Evolutionary conservation across 2,329 filamentous ascomycete genomes (phyloP).

Genomic region (Spiromastix sp.): DNA sequence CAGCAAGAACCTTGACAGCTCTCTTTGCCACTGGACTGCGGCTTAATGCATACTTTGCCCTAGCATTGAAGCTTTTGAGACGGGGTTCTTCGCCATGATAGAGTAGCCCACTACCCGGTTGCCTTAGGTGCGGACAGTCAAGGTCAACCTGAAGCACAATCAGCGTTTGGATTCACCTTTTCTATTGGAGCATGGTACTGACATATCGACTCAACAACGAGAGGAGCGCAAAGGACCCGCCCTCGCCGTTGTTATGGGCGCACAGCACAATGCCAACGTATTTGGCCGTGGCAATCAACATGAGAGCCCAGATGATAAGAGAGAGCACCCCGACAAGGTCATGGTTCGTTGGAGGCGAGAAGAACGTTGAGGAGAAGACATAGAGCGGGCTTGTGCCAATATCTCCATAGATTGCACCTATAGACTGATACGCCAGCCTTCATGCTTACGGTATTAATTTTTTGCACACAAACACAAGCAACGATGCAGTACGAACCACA

Average conservation of each 20-base stretch:
- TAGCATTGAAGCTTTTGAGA: slow-evolving; percentile 32
- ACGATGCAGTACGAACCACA: slow-evolving; percentile 9
- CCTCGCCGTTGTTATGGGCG: slow-evolving; percentile 49
- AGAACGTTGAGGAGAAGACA: slow-evolving; percentile 46
- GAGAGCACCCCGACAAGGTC: slow-evolving; percentile 46
- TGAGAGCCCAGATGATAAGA: slow-evolving; percentile 45
- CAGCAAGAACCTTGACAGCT: slow-evolving; percentile 31
- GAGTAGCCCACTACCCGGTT: slow-evolving; percentile 38
- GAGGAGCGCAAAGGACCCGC: slow-evolving; percentile 46
- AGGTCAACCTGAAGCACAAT: slow-evolving; percentile 36
- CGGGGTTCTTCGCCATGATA: slow-evolving; percentile 35
- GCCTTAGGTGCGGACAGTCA: slow-evolving; percentile 36
- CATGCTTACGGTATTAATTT: not conserved
- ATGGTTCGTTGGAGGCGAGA: slow-evolving; percentile 29
- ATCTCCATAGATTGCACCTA: slow-evolving; percentile 50
- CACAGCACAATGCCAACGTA: slow-evolving; percentile 44
- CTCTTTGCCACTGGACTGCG: slow-evolving; percentile 35
- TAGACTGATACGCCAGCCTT: slow-evolving; percentile 44
- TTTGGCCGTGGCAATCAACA: slow-evolving; percentile 48
- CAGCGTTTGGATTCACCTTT: slow-evolving; percentile 1
- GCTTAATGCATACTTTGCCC: slow-evolving; percentile 38
- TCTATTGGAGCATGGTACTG: slow-evolving; percentile 8
- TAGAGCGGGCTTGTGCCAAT: slow-evolving; percentile 50
- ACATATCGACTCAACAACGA: slow-evolving; percentile 44
- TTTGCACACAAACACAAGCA: not conserved